Base-by-base conservation (phyloP, 352 stramenopile species). In the Globisporangium nagaii region DNA sequence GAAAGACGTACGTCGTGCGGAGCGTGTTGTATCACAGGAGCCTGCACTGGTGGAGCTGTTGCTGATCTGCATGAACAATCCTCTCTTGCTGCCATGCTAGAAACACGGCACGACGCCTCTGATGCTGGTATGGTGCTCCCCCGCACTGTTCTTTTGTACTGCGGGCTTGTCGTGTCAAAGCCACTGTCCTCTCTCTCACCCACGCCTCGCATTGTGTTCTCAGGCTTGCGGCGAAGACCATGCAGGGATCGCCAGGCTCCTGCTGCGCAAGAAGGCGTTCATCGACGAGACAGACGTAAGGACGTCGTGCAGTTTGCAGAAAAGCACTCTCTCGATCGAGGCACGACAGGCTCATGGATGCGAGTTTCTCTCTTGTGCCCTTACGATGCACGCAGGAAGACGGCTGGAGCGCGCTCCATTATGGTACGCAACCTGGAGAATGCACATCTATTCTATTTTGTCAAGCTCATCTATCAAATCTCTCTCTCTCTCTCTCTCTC, bases 211-310 rank as follows among this genome's bases (percentile, higher is more conserved):
- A 4, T 25, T 12, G 6, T 32, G 11, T n/a, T n/a, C n/a, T n/a
- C 34, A 92, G 81, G 82, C 82, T 3, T 86, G 77, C 44, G 82
- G 78, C 3, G 82, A 92, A 58, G 78, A 89, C 27, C 77, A 92
- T 39, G 69, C 77, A 19, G 56, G 13, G 5, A 54, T 90, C 28
- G 71, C 73, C 10, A 79, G 74, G 53, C 22, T 92, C 9, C 57
- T 92, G 20, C 66, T 92, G 24, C 71, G 71, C 39, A 86, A 83
- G 44, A 86, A 86, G 27, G 79, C 79, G 4, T 88, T 89, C 53
- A 77, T 92, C 46, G 77, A 92, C 46, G 82, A 90, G 60, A 88
- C 77, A 24, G 79, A 92, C 60, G 82, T 92, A 60, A 54, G 73
- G 22, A 35, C 1, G 19, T 45, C 15, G 19, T 12, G 11, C 39